phyloP scores from a whole-genome alignment of 176 grass and related monocot genomes.

The Carex scoparia region DNA sequence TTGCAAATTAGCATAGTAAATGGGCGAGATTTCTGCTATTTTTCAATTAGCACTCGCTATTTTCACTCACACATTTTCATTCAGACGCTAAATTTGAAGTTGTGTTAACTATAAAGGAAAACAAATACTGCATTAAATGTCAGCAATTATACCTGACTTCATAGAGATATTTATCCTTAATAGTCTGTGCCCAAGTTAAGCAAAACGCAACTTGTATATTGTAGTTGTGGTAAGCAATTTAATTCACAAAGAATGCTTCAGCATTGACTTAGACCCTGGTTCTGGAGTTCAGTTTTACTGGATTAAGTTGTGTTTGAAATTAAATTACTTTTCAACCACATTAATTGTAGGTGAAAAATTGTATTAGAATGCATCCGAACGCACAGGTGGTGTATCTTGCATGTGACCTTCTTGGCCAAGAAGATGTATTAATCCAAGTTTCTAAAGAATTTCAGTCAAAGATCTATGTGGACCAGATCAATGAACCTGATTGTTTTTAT shows the following conservation, averaged over 20 bases:
- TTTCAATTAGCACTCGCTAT: background rate
- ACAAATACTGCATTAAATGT: background rate
- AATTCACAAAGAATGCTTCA: background rate
- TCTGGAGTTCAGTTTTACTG: background rate
- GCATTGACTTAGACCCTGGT: background rate
- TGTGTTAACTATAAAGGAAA: background rate
- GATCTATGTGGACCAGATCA: conserved; percentile 41
- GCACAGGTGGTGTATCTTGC: conserved; percentile 46
- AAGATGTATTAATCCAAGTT: conserved; percentile 58
- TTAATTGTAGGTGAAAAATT: conserved; percentile 52
- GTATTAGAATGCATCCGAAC: conserved; percentile 58
- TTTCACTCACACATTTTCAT: background rate
- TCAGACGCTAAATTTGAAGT: background rate
- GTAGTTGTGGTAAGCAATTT: too few species aligned
- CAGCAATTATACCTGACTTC: background rate
- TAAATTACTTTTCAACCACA: background rate
- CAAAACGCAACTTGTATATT: too few species aligned
- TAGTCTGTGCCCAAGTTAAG: background rate
- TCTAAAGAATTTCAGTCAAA: conserved; percentile 46
- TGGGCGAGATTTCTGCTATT: too few species aligned
- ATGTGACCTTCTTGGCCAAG: conserved; percentile 73
- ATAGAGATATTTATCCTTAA: background rate
- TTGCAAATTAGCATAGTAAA: background rate
- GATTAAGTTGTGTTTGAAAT: background rate
- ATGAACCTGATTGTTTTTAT: conserved; percentile 39